Percentiles rank a stretch among this genome's conserved stretches.
Evolutionary conservation across 2,329 filamentous ascomycete species (phyloP).

Genomic region (Talaromyces sp.): DNA sequence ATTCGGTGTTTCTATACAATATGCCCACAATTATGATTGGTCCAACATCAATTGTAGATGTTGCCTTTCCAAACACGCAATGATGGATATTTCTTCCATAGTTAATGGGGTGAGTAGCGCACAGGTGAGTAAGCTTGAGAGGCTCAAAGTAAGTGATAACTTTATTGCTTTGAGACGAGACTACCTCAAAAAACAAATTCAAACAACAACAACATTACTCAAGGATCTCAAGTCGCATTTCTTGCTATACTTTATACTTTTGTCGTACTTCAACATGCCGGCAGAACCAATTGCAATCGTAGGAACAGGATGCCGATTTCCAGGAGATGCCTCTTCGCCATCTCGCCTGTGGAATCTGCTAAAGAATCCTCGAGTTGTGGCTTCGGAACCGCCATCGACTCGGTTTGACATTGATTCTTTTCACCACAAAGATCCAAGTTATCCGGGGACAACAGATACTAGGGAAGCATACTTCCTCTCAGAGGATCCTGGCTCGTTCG

Average conservation of each 20-base stretch:
- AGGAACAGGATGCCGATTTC: constrained; percentile 7
- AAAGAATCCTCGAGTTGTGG: constrained; percentile 9
- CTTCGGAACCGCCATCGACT: neutral
- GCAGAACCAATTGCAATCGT: constrained; percentile 7
- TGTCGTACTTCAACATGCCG: neutral
- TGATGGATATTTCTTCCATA: no score
- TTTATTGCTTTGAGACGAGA: neutral
- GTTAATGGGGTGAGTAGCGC: no score
- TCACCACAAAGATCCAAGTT: constrained; percentile 24
- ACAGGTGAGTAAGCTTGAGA: no score
- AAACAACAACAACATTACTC: neutral
- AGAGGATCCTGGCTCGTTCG: constrained; percentile 18
- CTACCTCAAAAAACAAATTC: neutral
- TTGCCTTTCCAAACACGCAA: no score
- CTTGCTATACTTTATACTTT: neutral
- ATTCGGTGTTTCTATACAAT: neutral
- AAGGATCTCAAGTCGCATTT: neutral
- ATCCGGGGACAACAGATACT: constrained; percentile 24
- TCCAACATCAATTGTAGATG: neutral
- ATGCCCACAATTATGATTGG: neutral
- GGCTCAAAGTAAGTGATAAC: no score
- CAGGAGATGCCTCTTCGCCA: neutral
- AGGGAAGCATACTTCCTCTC: constrained; percentile 19
- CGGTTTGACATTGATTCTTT: constrained; percentile 13
- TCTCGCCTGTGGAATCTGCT: constrained; percentile 12